Base-by-base conservation (phyloP, 139 green algal species). In the Micromonas commoda region DNA sequence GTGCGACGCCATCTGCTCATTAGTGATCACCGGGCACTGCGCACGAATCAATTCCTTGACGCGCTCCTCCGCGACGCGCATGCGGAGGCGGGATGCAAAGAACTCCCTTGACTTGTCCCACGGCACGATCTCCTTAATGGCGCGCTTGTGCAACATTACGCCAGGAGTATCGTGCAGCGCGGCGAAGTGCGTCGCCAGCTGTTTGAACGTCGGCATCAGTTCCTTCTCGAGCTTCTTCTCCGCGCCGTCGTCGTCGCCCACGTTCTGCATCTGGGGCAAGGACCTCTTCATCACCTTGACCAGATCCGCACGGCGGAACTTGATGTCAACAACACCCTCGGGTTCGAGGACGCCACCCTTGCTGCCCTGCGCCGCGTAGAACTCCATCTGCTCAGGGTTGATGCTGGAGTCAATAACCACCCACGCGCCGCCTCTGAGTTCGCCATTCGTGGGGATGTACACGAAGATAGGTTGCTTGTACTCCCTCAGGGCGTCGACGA, bases 321-420 rank as follows among this genome's bases (percentile, higher is more conserved):
- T 98, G 88, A 98, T 98, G 81, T 97, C 94, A 37, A 97, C 91
- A 69, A 97, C 87, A 54, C 92, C 94, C 80, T 97, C 92, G 0
- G 94, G 91, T 85, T 98, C 94, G 64, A 98, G 85, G 26, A 98
- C 93, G 20, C 89, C 92, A 4, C 93, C 94, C 2, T 91, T 84
- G 4, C 68, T 81, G 24, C 54, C 77, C 3, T 76, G 34, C 37
- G 60, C 65, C 2, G 82, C 82, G 70, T 84, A 83, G 71, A 86
- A 83, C 70, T 83, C 78, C 68, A 83, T 82, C 76, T 82, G 81
- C 34, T 92, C 84, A 3, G 86, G 66, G 72, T 95, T 95, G 86
- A 97, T 96, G 79, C 93, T 87, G 26, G 82, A 88, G 84, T 98
- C 94, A 31, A 98, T 85, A 33, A 98, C 94, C 29, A 97, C 94